Evolutionary conservation across 2,329 filamentous ascomycete species (phyloP), one percentile per base, ranked within the genome.

Genomic region (Aspergillus japonicus): DNA sequence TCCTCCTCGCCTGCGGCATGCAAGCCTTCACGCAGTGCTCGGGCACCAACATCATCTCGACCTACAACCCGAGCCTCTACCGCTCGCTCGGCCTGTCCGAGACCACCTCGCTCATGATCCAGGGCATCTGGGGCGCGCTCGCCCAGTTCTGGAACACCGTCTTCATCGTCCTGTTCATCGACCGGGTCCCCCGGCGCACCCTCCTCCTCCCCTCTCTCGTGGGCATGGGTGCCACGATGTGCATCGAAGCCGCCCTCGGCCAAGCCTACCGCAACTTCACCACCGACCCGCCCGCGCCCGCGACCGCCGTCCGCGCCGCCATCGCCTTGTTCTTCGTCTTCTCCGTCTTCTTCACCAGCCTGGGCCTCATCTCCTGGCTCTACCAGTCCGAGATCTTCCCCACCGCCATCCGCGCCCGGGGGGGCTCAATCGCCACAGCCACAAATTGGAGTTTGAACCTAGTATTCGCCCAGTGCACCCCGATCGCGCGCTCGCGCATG

Each of bases 101-200:
- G 0, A 75, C 75, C 7, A 79, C 74, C 1, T 80, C 80, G 0
- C 75, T 83, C 4, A 77, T 83, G 72, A 81, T 83, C 51, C 79
- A 82, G 61, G 82, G 81, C 3, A 78, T 83, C 62, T 81, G 77
- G 64, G 81, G 81, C 24, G 79, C 80, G 1, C 72, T 84, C 7
- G 79, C 80, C 0, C 79, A 79, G 31, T 68, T 81, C 23, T 83
- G 79, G 75, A 80, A 80, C 61, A 80, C 77, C 1, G 64, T 81
- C 5, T 80, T 80, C 53, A 76, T 80, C 53, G 76, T 83, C 59
- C 68, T 71, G 35, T 68, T 80, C 47, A 68, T 83, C 49, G 81
- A 84, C 64, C 76, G 71, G 16, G 68, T 83, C 48, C 80, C 80
- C 16, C 79, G 81, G 29, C 73, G 82, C 51, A 82, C 80, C 66